Evolutionary conservation across 345 rosid genomes (phyloP), one percentile per base, ranked within the genome.

Genomic region (Mangifera indica): DNA sequence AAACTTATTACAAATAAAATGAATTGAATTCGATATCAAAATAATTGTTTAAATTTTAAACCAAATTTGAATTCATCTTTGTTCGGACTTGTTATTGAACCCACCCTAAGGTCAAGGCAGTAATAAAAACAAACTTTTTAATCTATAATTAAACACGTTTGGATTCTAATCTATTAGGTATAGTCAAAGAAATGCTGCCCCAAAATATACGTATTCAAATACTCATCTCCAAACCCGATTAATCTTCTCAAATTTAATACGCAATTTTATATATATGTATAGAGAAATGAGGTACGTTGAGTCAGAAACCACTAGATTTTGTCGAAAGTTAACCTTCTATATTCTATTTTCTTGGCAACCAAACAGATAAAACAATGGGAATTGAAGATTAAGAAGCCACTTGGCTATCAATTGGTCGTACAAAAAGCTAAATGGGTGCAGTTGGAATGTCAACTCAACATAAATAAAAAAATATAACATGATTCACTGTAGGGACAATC

Each of bases 161-260:
- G 3, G 3, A 29, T 29, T 29, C 32, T 29, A 29, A 29, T 29
- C 1, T 29, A 29, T 29, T 29, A 6, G 52, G 10, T 34, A 45
- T 17, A 25, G 79, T 75, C 79, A 79, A 75, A 75, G 14, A 57
- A 22, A 20, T 57, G 46, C 79, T 42, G 71, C 59, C 63, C 67
- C 48, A 54, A 18, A 34, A 48, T 25, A 9, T 2, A 13, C 53
- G 53, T 49, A 49, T 15, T 0, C 18, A 49, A 37, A 17, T 44
- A 21, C 46, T 58, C 21, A 60, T 22, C 21, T 55, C 32, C 42
- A 34, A 52, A 58, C 57, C 22, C 73, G 6, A 45, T 20, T 25
- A 49, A 49, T 49, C 12, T 45, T 53, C 54, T 37, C 57, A 71
- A 71, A 60, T 45, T 29, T 52, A 46, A 55, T 21, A 74, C 81